Evolutionary conservation across 1,139 yeast genomes (phyloP), one percentile per base, ranked within the genome.

Genomic region (Sugiyamaella neomexicana): DNA sequence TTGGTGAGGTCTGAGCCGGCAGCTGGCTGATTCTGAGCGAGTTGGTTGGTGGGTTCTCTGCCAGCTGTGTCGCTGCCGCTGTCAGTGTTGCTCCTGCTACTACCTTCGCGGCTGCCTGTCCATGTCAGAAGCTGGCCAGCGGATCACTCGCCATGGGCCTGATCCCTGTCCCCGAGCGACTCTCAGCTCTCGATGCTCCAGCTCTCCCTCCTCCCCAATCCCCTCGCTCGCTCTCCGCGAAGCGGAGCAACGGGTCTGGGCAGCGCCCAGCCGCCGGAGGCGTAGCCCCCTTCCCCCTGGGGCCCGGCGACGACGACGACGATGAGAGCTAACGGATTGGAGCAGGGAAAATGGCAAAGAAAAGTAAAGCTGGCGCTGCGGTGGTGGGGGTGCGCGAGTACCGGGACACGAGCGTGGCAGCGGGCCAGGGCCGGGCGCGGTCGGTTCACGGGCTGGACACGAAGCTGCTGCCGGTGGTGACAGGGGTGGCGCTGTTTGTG

Each of bases 401-500:
- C 59, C 62, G 76, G 25, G 70, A 74, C 37, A 73, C 83, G 7
- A 73, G 78, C 12, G 79, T 83, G 7, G 70, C 79, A 1, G 68
- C 71, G 2, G 59, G 69, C n/a, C 68, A 77, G 27, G 65, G 74
- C 9, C 60, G 65, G 13, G 62, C 61, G 43, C 66, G 74, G 25
- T 59, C 65, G 37, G 58, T 71, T 47, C 54, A 62, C 36, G 53
- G 66, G 34, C 46, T 54, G 36, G 71, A 68, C 55, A 52, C 60
- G 36, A 58, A 63, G 45, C 61, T 76, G 41, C 66, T 93, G 16
- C 75, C 74, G 1, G 65, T 72, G 1, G 76, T 93, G 53, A 67
- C 83, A n/a, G 62, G 80, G 1, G 68, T 83, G 38, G 80, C 95
- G 0, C 60, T 76, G 8, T 65, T 72, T 46, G 79, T 88, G 50